Evolutionary conservation across 2,329 filamentous ascomycete species (phyloP), one percentile per base, ranked within the genome.

Genomic region (Ophiostoma montium): DNA sequence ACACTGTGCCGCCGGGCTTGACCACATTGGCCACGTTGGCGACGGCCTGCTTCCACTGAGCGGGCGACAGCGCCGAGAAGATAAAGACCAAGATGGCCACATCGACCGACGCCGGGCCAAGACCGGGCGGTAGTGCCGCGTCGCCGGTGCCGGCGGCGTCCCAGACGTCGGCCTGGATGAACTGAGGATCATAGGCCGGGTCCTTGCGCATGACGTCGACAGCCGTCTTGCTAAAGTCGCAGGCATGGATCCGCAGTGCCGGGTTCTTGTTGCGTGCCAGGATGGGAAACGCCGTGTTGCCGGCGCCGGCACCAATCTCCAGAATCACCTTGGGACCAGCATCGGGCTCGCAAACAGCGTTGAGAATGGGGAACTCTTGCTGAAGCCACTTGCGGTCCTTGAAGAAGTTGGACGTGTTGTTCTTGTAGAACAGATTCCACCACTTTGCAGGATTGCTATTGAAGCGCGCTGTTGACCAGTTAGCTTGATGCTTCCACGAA

Each of bases 361-460:
- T 77, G n/a, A 98, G 70, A 4, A 96, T 70, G 0, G 92, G 92
- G 56, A 98, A 98, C 64, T 98, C 92, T 64, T 96, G 90, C 55
- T 84, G 83, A 31, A 98, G 70, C 92, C 92, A 98, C 64, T 96
- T 96, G 55, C 92, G 78, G 62, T 98, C 85, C 68, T 98, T 98
- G 78, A 98, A 98, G 68, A 98, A 98, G 62, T 96, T 96, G 59
- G 82, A 78, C 18, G 85, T 86, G 67, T 98, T 96, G 69, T 96
- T 95, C 67, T 92, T 89, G 72, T 98, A 98, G 68, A 98, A 98
- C 49, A 84, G 70, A 61, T 98, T 92, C 92, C 92, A 98, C 86
- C 88, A 96, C 65, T 88, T 94, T 54, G 86, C 89, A 0, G 92
- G 92, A 56, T 94, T 78, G 42, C 74, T 71, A 63, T 95, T 96